phyloP scores from a whole-genome alignment of 306 rosid genomes.

The Trifolium subterraneum region DNA sequence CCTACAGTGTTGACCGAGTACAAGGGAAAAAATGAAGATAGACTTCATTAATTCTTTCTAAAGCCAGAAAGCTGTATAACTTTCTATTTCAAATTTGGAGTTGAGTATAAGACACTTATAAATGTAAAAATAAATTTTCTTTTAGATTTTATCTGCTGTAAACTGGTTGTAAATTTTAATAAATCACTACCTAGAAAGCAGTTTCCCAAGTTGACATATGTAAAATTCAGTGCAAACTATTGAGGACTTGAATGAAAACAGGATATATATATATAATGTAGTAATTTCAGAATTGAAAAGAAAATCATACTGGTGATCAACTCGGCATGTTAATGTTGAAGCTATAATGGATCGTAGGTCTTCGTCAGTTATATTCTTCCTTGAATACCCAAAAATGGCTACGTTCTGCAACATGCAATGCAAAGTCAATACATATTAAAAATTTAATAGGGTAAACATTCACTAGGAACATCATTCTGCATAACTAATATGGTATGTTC shows the following conservation, averaged over 20 bases:
- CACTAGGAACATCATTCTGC: neutral
- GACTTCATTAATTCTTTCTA: slow-evolving; percentile 27
- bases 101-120: neutral
- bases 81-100: slow-evolving; percentile 23
- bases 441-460: slow-evolving; percentile 26
- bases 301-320: slow-evolving; percentile 87
- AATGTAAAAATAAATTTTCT: slow-evolving; percentile 14
- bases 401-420: slow-evolving; percentile 70
- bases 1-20: slow-evolving; percentile 25
- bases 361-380: slow-evolving; percentile 79
- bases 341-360: slow-evolving; percentile 81
- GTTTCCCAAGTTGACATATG: slow-evolving; percentile 27
- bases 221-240: slow-evolving; percentile 33
- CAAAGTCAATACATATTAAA: slow-evolving; percentile 28
- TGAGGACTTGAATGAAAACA: slow-evolving; percentile 16
- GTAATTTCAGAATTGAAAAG: slow-evolving; percentile 31
- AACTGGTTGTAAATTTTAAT: slow-evolving; percentile 30
- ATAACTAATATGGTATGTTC: neutral
- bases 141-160: slow-evolving; percentile 20
- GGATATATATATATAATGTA: neutral
- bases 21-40: neutral
- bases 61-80: slow-evolving; percentile 8
- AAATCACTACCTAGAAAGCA: slow-evolving; percentile 20
- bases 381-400: slow-evolving; percentile 86
- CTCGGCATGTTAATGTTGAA: slow-evolving; percentile 88